Evolutionary conservation across 805 yeast species (phyloP).

Genomic region (Wickerhamiella parazyma): DNA sequence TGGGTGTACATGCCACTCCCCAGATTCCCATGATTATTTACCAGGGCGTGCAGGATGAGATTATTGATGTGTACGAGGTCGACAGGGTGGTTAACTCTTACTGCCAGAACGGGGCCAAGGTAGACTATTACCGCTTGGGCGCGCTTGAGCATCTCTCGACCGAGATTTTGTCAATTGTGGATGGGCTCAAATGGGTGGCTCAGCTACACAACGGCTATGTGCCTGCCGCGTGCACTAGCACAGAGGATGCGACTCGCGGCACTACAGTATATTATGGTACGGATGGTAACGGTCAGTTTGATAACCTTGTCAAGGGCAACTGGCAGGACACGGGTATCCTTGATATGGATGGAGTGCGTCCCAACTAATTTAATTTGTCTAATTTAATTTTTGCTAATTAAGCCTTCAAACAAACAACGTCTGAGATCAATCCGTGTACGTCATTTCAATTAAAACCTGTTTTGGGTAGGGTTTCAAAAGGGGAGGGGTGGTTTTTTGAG

Average conservation of each 20-base stretch:
- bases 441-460: no score
- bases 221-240: neutral
- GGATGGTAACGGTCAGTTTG: neutral
- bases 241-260: neutral
- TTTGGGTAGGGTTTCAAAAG: no score
- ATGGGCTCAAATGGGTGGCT: neutral
- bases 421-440: no score
- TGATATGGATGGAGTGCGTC: neutral
- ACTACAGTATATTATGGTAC: neutral
- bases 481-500: no score
- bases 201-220: neutral
- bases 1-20: slow-evolving; percentile 12
- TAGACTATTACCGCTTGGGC: slow-evolving; percentile 13
- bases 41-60: slow-evolving; percentile 20
- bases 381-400: neutral
- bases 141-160: neutral
- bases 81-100: slow-evolving; percentile 14
- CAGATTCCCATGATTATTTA: slow-evolving; percentile 19
- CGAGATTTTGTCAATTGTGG: neutral
- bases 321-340: slow-evolving; percentile 3
- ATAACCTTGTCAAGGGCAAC: neutral
- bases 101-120: slow-evolving; percentile 18
- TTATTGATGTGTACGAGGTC: slow-evolving; percentile 15
- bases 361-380: neutral
- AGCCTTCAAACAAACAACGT: no score